These are phyloP conservation scores for Coprinopsis marcescibilis DNA, from an alignment of 768 basidiomycete species.

Conservation along the genomic window DNA sequence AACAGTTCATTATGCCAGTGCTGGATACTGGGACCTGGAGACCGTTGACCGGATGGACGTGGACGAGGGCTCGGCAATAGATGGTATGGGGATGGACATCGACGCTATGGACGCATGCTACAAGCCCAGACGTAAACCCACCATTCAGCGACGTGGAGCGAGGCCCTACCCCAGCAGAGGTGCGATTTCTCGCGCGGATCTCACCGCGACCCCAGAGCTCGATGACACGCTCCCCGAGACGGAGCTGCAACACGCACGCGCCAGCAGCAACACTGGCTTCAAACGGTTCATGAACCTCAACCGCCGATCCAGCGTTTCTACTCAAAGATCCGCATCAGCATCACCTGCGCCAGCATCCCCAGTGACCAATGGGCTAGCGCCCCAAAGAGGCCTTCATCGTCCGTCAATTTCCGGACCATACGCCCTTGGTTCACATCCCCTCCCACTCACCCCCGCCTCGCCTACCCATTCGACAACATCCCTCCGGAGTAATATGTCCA, in stretches of 20 bases:
- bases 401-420: constrained; percentile 43
- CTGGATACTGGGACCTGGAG: constrained; percentile 24
- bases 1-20: constrained; percentile 46
- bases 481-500: constrained; percentile 7
- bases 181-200: background rate
- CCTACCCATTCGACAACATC: constrained; percentile 14
- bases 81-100: constrained; percentile 27
- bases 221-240: constrained; percentile 13
- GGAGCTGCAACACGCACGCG: constrained; percentile 20
- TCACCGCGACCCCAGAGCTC: too few relatives aligned
- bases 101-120: constrained; percentile 33
- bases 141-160: background rate
- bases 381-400: constrained; percentile 6
- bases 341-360: constrained; percentile 10
- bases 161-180: background rate
- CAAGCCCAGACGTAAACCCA: too few relatives aligned
- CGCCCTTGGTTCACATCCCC: constrained; percentile 32
- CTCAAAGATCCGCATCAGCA: background rate
- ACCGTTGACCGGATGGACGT: constrained; percentile 12
- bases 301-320: constrained; percentile 15
- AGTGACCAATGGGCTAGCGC: background rate
- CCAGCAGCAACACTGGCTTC: constrained; percentile 18
- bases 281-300: constrained; percentile 32
- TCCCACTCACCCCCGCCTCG: constrained; percentile 9
- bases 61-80: background rate